A percentile compares a stretch with the other conserved stretches of the same genome.
Conservation (phyloP, 148 eudicot genomes). For the Beta vulgaris region DNA sequence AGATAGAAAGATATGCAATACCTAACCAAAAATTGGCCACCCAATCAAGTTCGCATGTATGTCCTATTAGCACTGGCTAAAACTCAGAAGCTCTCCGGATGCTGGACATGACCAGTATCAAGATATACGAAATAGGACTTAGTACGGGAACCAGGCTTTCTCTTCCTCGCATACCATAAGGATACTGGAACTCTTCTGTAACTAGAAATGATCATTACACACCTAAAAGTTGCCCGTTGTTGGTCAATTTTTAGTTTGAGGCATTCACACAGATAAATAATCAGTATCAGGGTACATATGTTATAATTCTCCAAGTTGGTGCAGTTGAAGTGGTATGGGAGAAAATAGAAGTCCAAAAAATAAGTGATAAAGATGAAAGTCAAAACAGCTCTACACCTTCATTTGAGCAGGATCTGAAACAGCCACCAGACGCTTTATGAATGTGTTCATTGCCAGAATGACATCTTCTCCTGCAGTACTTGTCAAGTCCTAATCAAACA, state of each 20-base stretch:
- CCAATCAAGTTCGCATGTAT: not conserved
- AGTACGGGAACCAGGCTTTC: not conserved
- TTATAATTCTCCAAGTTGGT: not conserved
- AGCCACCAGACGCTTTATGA: constrained; percentile 72
- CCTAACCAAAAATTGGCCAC: too few species aligned
- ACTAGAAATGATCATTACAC: not conserved
- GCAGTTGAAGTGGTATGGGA: not conserved
- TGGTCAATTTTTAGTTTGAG: not conserved
- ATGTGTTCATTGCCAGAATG: constrained; percentile 76
- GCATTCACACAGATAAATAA: not conserved
- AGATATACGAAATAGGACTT: not conserved
- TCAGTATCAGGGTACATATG: not conserved
- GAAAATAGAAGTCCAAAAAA: not conserved
- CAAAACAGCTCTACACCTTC: constrained; percentile 47
- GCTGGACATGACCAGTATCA: not conserved
- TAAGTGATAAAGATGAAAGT: not conserved
- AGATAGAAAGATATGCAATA: not conserved
- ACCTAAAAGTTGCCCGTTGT: not conserved
- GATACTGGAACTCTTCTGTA: not conserved
- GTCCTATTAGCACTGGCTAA: not conserved
- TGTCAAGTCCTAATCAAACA: constrained; percentile 61
- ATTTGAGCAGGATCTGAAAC: constrained; percentile 80
- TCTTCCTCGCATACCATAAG: not conserved
- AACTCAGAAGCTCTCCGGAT: not conserved
- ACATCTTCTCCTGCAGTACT: constrained; percentile 88